Base-by-base conservation (phyloP, 2,329 filamentous ascomycete genomes). In the Cladophialophora yegresii region DNA sequence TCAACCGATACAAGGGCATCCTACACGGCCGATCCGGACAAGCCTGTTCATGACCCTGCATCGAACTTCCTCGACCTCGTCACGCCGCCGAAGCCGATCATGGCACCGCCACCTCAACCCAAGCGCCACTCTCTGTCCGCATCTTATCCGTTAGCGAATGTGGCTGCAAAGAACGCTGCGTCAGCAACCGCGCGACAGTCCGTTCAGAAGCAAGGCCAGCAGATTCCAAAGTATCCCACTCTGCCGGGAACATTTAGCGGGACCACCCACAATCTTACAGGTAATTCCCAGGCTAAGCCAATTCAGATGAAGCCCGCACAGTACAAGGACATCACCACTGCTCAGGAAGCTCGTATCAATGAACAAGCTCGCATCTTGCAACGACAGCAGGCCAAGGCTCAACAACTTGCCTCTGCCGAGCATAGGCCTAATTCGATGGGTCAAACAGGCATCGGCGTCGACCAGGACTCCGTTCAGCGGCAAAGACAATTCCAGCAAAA, bases 1-100 rank as follows among this genome's bases (percentile, higher is more conserved):
- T 98, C 93, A 23, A 97, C 93, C 6, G 93, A 98, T 73, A 90
- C 92, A 60, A 92, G 89, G 76, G 89, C 92, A 28, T 92, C 96
- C 75, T 99, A 95, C 77, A 96, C 93, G 4, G 90, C 95, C 72
- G 87, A 96, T 77, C 85, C 84, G 50, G 79, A 77, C 64, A 81
- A 80, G 63, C 69, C 72, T 65, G 71, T 78, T 67, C 78, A 82
- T 76, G 81, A 83, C 72, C 76, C 77, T 67, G 75, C 77, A 67
- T 77, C 79, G 66, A 81, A 81, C 75, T 83, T 82, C 76, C 75
- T 83, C 61, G 79, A 81, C 68, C 77, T 75, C 69, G 77, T 81
- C 66, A 78, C 77, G 73, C 67, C 72, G 51, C 61, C 69, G 20
- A 68, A 69, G 33, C 36, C 69, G 30, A 40, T 64, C 22, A 71